Percentiles rank a stretch among this genome's conserved stretches.
Conservation (phyloP, 2,329 filamentous ascomycete species). For the Fusarium burgessii region DNA sequence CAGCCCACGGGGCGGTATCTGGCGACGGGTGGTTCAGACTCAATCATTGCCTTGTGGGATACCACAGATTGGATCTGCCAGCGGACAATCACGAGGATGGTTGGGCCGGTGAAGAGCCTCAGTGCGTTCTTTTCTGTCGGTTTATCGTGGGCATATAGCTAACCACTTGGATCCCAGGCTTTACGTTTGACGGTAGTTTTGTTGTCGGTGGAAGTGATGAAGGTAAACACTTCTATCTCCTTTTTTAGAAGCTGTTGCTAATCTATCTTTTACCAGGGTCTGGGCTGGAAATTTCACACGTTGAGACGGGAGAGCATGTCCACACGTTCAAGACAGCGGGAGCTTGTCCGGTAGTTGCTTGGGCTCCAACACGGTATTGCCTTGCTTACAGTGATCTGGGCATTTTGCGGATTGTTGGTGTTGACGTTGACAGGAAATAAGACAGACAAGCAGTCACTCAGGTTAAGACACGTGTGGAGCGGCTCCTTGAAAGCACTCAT, state of each 20-base stretch:
- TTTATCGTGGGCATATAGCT: slow-evolving; percentile 10
- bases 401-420: slow-evolving; percentile 75
- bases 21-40: slow-evolving; percentile 81
- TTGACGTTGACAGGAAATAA: slow-evolving; percentile 61
- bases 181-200: slow-evolving; percentile 82
- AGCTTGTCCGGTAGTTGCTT: slow-evolving; percentile 75
- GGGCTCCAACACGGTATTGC: slow-evolving; percentile 81
- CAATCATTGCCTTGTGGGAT: slow-evolving; percentile 81
- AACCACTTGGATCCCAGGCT: slow-evolving; percentile 61
- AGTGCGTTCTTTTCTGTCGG: slow-evolving; percentile 58
- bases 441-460: neutral
- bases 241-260: neutral
- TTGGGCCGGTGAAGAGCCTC: slow-evolving; percentile 76
- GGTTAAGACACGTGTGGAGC: neutral
- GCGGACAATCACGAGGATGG: slow-evolving; percentile 76
- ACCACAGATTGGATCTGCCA: slow-evolving; percentile 82
- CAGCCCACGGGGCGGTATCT: slow-evolving; percentile 78
- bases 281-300: slow-evolving; percentile 76
- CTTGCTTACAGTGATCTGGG: slow-evolving; percentile 80
- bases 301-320: slow-evolving; percentile 79
- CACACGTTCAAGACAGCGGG: slow-evolving; percentile 77
- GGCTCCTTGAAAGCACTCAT: neutral
- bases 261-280: slow-evolving; percentile 54
- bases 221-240: slow-evolving; percentile 55
- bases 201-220: slow-evolving; percentile 81